A percentile compares a stretch with the other conserved stretches of the same genome.
phyloP scores from a whole-genome alignment of 2,329 filamentous ascomycete species.

The Ascochyta lentis region DNA sequence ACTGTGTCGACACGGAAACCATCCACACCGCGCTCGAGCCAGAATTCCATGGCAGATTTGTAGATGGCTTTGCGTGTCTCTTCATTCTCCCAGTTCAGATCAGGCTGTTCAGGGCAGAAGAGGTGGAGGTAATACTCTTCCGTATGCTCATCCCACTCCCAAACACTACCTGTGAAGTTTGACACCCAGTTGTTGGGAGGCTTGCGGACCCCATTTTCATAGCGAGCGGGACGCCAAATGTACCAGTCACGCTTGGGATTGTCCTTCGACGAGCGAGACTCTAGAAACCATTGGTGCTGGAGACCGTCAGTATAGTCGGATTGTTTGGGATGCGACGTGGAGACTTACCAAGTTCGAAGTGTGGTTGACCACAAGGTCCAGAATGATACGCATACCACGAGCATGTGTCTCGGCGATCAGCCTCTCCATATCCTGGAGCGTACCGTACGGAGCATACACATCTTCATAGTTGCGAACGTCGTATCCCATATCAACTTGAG shows the following conservation, averaged over 20 bases:
- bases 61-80: constrained; percentile 74
- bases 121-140: constrained; percentile 77
- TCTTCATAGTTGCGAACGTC: constrained; percentile 50
- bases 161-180: constrained; percentile 67
- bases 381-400: constrained; percentile 47
- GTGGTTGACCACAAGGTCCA: constrained; percentile 52
- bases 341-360: constrained; percentile 44
- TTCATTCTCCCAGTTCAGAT: constrained; percentile 83
- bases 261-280: constrained; percentile 59
- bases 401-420: constrained; percentile 46
- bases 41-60: constrained; percentile 73
- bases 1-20: constrained; percentile 52
- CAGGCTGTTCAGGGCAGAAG: constrained; percentile 78
- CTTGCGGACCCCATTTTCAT: constrained; percentile 64
- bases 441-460: constrained; percentile 50
- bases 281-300: constrained; percentile 63
- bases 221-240: constrained; percentile 58
- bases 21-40: constrained; percentile 73
- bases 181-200: constrained; percentile 79
- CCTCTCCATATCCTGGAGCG: constrained; percentile 49
- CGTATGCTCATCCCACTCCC: constrained; percentile 75
- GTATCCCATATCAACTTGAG: constrained; percentile 55
- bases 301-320: constrained; percentile 8
- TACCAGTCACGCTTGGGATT: constrained; percentile 64
- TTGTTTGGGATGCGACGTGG: neutral